These are phyloP conservation scores for Funneliformis mosseae DNA, from an alignment of 192 early-diverging fungal genomes.

Conservation along the genomic window DNA sequence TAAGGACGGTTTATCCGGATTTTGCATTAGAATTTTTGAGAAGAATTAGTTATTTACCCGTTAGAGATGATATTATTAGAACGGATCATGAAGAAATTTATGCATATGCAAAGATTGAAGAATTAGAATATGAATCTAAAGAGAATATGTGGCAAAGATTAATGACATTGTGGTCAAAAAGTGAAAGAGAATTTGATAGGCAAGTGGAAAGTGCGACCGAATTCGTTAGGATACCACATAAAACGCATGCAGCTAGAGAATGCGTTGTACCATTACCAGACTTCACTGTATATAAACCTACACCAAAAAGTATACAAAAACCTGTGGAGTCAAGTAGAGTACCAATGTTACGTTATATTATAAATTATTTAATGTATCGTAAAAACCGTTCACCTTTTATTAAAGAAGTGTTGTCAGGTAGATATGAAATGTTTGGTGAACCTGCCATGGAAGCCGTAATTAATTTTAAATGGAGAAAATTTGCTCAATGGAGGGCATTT, in stretches of 20 bases:
- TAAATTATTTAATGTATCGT: not conserved
- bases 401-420: not conserved
- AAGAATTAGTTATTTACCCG: conserved; percentile 12
- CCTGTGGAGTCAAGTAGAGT: not conserved
- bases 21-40: conserved; percentile 9
- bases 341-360: not conserved
- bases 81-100: conserved; percentile 6
- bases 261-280: conserved; percentile 16
- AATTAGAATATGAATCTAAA: conserved; percentile 1
- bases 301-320: conserved; percentile 8
- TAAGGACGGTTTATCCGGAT: conserved; percentile 17
- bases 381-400: conserved; percentile 9
- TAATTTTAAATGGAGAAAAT: conserved; percentile 32
- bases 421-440: conserved; percentile 28
- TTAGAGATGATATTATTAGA: conserved; percentile 11
- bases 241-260: conserved; percentile 19
- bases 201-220: conserved; percentile 2
- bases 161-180: conserved; percentile 10
- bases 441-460: conserved; percentile 32
- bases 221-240: conserved; percentile 11
- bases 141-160: conserved; percentile 18
- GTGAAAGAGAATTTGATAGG: not conserved
- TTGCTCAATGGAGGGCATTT: conserved; percentile 10
- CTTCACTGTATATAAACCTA: conserved; percentile 8
- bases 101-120: conserved; percentile 16